Evolutionary conservation across 306 rosid species (phyloP), one percentile per base, ranked within the genome.

Genomic region (Prunus kanzakura): DNA sequence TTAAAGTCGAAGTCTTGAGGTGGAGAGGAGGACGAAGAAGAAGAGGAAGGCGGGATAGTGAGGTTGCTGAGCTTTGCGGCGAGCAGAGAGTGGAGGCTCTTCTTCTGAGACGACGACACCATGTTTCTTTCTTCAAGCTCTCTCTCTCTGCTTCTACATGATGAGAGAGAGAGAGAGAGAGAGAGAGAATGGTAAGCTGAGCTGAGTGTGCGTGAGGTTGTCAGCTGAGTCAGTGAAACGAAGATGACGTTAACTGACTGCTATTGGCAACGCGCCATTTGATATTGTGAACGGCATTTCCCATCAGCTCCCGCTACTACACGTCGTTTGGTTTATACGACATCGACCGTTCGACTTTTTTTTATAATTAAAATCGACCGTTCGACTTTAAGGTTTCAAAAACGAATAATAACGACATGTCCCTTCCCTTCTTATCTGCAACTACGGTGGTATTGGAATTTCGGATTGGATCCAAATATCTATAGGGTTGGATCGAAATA

Each of bases 1-100:
- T 81, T 68, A 71, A 88, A 86, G 35, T 88, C 89, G 66, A 88
- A 86, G 79, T 88, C 91, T 10, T 49, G 84, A 43, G 71, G 75
- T 6, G 27, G 79, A 14, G 61, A 75, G 0, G 82, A 10, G 14
- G 88, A 43, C 2, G 91, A 23, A 3, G 89, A 70, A 16, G 90
- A 71, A 1, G 90, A 82, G 18, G 90, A 78, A 11, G 88, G 61
- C 0, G 98, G 96, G 35, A 94, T 88, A 0, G 91, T 86, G 47
- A 94, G 93, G 18, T 85, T 85, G 67, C 75, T 79, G 72, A 90
- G 96, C 68, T 81, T 87, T 73, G 89, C 52, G 15, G 88, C 90
- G 6, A 89, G 82, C 52, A 85, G 88, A 16, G 91, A 78, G 69
- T 86, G 91, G 50, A 80, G 71, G 81, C 25, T 51, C 25, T 82